Percentiles rank a stretch among this genome's conserved stretches.
Conservation (phyloP, 768 basidiomycete genomes). For the Boletus tomentosulus region DNA sequence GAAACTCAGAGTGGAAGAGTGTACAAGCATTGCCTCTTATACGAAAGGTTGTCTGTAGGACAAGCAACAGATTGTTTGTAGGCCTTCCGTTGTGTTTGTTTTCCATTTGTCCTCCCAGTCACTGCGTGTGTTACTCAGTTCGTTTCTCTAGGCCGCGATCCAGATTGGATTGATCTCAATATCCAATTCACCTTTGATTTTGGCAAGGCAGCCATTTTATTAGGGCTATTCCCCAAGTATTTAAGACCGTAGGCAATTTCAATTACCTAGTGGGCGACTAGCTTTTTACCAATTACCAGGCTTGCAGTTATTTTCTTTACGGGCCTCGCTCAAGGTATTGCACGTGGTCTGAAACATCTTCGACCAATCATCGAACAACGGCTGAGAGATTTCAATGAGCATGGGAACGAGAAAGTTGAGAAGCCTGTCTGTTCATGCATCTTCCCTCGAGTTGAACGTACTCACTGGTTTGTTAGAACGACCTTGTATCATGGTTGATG, state of each 20-base stretch:
- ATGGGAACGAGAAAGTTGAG: neutral
- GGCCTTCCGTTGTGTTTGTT: constrained; percentile 44
- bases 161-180: constrained; percentile 14
- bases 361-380: constrained; percentile 31
- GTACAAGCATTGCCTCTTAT: constrained; percentile 24
- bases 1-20: constrained; percentile 36
- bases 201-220: constrained; percentile 8
- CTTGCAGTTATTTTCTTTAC: constrained; percentile 15
- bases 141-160: constrained; percentile 1
- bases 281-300: neutral
- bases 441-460: neutral
- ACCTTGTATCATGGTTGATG: constrained; percentile 33
- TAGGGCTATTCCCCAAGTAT: constrained; percentile 31
- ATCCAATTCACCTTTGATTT: constrained; percentile 29
- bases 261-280: too few species aligned
- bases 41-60: constrained; percentile 36
- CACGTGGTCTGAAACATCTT: constrained; percentile 10
- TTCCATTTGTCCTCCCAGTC: too few species aligned
- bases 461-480: constrained; percentile 21
- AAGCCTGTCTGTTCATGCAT: neutral
- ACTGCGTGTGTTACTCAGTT: neutral
- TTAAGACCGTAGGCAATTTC: constrained; percentile 27
- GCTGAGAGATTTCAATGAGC: neutral
- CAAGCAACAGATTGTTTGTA: constrained; percentile 45
- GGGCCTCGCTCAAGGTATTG: neutral